Conservation (phyloP, 345 rosid species). For the Corchorus olitorius region DNA sequence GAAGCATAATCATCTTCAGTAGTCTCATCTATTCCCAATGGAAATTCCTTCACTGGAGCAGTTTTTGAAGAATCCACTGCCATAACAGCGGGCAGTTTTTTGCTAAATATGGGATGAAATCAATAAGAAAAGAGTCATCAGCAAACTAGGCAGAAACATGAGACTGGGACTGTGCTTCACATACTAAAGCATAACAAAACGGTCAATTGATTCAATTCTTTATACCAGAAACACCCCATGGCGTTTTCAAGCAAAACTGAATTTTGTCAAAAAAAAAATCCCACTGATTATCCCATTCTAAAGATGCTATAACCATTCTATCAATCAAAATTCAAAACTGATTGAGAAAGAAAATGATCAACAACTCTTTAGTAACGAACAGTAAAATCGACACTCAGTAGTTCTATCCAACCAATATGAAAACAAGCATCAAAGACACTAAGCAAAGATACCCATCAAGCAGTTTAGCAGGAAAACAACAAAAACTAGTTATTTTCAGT, state of each 20-base stretch:
- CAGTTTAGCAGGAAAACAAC: slow-evolving; percentile 6
- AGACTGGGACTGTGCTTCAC: not conserved
- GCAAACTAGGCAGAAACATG: not conserved
- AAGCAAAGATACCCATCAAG: slow-evolving; percentile 18
- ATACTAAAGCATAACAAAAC: not conserved
- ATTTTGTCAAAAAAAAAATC: not conserved
- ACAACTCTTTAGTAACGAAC: not conserved
- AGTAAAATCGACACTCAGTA: not conserved
- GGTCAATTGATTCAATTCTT: not conserved
- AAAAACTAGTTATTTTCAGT: not conserved
- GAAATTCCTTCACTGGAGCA: slow-evolving; percentile 36
- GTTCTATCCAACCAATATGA: not conserved
- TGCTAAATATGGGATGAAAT: slow-evolving; percentile 29
- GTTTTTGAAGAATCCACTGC: slow-evolving; percentile 55
- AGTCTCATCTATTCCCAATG: slow-evolving; percentile 50
- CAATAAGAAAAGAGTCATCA: slow-evolving; percentile 1
- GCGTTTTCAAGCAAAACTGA: not conserved
- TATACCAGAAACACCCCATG: too few species aligned
- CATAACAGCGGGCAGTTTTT: slow-evolving; percentile 29
- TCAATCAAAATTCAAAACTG: not conserved
- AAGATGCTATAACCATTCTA: not conserved
- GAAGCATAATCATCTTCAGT: slow-evolving; percentile 68
- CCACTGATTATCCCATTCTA: not conserved
- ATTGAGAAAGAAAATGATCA: not conserved
- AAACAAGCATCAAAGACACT: slow-evolving; percentile 18